These are phyloP conservation scores for Leccinum fibrillosum DNA, from an alignment of 768 basidiomycete species.

Conservation along the genomic window DNA sequence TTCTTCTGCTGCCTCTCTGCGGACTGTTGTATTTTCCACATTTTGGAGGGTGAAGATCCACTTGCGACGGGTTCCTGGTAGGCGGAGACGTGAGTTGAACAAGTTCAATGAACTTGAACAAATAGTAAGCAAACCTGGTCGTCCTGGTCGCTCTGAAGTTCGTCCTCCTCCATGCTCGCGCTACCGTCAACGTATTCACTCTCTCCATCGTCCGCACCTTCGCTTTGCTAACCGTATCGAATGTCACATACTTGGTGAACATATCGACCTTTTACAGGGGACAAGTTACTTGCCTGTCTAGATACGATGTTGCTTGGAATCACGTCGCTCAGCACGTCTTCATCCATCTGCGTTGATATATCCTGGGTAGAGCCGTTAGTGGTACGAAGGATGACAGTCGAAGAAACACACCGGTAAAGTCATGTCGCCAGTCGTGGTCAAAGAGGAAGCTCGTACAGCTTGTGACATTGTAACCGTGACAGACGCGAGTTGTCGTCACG, in stretches of 20 bases:
- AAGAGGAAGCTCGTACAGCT: constrained; percentile 10
- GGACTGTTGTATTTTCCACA: constrained; percentile 36
- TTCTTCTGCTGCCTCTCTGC: constrained; percentile 43
- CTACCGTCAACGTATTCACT: constrained; percentile 64
- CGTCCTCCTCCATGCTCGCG: constrained; percentile 57
- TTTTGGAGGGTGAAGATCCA: constrained; percentile 30
- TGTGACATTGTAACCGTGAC: constrained; percentile 25
- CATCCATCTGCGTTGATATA: constrained; percentile 39
- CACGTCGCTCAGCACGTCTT: constrained; percentile 87
- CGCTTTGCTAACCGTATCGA: constrained; percentile 50
- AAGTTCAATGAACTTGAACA: not conserved
- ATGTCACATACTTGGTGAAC: constrained; percentile 6
- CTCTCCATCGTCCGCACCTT: constrained; percentile 65
- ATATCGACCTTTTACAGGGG: constrained; percentile 1
- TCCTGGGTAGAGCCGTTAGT: constrained; percentile 15
- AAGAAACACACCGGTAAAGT: constrained; percentile 20
- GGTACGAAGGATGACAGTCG: not conserved
- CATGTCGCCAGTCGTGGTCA: constrained; percentile 24
- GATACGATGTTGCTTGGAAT: constrained; percentile 91
- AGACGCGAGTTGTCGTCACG: constrained; percentile 17
- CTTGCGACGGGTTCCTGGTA: constrained; percentile 19
- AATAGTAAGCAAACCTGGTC: constrained; percentile 28
- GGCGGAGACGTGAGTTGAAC: constrained; percentile 1
- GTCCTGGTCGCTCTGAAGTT: constrained; percentile 55
- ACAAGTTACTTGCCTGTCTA: constrained; percentile 57